phyloP scores from a whole-genome alignment of 2,329 filamentous ascomycete species.

The Aspergillus eucalypticola region DNA sequence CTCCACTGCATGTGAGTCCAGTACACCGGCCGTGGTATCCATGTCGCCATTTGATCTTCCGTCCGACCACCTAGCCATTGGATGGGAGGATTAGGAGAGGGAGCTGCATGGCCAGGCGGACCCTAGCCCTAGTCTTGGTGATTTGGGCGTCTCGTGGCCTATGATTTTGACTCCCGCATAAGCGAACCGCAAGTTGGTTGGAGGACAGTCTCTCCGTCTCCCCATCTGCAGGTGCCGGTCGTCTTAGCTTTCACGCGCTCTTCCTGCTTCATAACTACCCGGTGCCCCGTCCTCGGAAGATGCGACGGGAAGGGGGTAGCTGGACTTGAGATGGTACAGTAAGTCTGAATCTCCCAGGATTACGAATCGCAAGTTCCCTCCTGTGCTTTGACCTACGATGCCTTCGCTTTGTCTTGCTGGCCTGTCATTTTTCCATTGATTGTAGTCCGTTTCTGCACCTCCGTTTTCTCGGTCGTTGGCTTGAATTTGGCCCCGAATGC shows the following conservation, averaged over 20 bases:
- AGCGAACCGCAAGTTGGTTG: slow-evolving; percentile 13
- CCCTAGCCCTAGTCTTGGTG: slow-evolving; percentile 10
- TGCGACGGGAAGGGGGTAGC: neutral
- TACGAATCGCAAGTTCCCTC: neutral
- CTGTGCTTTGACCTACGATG: neutral
- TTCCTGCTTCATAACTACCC: slow-evolving; percentile 6
- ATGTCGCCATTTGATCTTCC: slow-evolving; percentile 12
- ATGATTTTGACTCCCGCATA: slow-evolving; percentile 9
- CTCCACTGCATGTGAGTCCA: neutral
- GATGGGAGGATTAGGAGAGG: neutral
- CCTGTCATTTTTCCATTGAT: neutral
- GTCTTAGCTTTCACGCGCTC: neutral
- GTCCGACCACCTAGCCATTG: neutral
- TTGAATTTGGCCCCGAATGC: neutral
- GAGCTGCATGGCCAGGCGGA: slow-evolving; percentile 10
- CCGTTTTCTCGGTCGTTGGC: neutral
- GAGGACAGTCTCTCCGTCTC: slow-evolving; percentile 5
- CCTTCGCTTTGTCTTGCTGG: neutral
- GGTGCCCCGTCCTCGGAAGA: neutral
- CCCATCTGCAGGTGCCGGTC: neutral
- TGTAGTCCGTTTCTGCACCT: neutral
- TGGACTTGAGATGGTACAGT: neutral
- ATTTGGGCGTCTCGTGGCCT: slow-evolving; percentile 13
- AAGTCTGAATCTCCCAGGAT: neutral
- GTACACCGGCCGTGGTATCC: neutral